Conservation (phyloP, 306 rosid genomes). For the Astragalus membranaceus region DNA sequence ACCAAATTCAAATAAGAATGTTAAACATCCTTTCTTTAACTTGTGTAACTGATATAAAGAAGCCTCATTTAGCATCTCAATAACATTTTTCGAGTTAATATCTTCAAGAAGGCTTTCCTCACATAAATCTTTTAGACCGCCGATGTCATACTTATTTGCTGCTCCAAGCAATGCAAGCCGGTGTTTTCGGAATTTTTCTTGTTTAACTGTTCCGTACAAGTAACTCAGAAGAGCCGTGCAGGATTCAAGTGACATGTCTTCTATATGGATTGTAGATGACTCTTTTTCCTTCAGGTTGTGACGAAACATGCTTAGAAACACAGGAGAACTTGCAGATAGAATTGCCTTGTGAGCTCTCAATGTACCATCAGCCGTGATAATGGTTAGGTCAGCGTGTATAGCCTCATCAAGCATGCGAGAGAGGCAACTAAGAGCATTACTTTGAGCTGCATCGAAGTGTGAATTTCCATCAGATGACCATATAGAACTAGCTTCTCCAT, state of each 20-base stretch:
- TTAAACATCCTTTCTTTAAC: conserved; percentile 81
- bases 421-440: conserved; percentile 50
- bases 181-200: conserved; percentile 73
- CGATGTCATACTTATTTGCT: conserved; percentile 66
- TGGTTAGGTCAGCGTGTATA: conserved; percentile 68
- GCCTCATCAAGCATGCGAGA: conserved; percentile 80
- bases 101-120: conserved; percentile 92
- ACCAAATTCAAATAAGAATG: conserved; percentile 71
- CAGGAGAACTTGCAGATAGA: conserved; percentile 78
- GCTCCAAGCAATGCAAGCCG: conserved; percentile 72
- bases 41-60: conserved; percentile 62
- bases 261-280: conserved; percentile 63
- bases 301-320: conserved; percentile 80
- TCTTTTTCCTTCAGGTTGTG: conserved; percentile 75
- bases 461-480: conserved; percentile 56
- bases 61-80: conserved; percentile 76
- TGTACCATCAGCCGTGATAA: conserved; percentile 52
- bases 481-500: conserved; percentile 58
- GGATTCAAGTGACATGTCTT: conserved; percentile 71
- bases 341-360: conserved; percentile 81
- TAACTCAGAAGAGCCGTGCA: conserved; percentile 60
- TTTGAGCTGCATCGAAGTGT: conserved; percentile 47
- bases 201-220: conserved; percentile 75
- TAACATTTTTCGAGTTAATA: conserved; percentile 63
- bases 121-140: conserved; percentile 58